These are phyloP conservation scores for Rhododendron henanense DNA, from an alignment of 148 eudicot species.

Conservation along the genomic window DNA sequence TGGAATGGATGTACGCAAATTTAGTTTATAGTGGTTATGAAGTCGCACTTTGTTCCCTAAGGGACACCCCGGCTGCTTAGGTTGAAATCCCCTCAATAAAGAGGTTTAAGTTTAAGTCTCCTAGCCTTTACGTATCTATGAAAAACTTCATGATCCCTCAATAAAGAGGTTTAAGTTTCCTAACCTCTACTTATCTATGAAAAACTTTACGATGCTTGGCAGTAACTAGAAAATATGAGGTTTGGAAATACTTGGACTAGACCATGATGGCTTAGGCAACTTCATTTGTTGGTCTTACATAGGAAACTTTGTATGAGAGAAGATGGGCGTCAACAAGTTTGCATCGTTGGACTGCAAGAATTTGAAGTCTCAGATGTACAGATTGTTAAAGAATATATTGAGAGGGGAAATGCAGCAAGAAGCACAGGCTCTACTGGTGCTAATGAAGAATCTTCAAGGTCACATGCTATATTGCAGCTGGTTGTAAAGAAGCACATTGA, in stretches of 20 bases:
- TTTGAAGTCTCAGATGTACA: slow-evolving; percentile 98
- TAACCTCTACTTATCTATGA: not conserved
- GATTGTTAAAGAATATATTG: slow-evolving; percentile 92
- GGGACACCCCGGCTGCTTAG: not conserved
- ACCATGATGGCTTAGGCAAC: slow-evolving; percentile 3
- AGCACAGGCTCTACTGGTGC: slow-evolving; percentile 99
- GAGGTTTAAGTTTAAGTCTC: not conserved
- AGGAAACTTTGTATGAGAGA: slow-evolving; percentile 98
- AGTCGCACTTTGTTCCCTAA: not conserved
- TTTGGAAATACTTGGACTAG: not conserved
- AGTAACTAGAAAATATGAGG: not conserved
- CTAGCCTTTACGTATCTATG: not conserved
- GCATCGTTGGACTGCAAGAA: slow-evolving; percentile 97
- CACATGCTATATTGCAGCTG: slow-evolving; percentile 97
- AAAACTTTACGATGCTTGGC: not conserved
- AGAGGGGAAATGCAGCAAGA: slow-evolving; percentile 83
- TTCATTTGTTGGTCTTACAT: slow-evolving; percentile 10
- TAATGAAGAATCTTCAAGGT: slow-evolving; percentile 97
- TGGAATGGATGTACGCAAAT: not conserved
- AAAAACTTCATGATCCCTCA: not conserved
- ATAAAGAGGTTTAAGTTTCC: not conserved
- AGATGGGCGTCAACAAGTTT: slow-evolving; percentile 97
- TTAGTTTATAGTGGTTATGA: not conserved
- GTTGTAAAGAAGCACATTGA: slow-evolving; percentile 88
- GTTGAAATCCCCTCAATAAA: not conserved